phyloP scores from a whole-genome alignment of 176 grass and related monocot species.

The Ananas comosus region DNA sequence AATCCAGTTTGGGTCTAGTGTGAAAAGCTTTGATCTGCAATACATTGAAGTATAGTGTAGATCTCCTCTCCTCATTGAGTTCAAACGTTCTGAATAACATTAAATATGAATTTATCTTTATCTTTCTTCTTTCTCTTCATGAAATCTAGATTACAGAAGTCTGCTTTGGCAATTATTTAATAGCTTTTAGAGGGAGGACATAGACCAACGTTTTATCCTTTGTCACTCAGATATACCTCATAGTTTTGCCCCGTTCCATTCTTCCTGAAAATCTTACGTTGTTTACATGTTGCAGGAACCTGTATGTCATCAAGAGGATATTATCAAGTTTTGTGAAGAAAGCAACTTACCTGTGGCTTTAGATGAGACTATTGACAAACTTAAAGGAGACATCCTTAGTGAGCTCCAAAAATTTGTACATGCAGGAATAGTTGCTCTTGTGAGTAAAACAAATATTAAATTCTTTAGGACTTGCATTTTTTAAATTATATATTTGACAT shows the following conservation, averaged over 20 bases:
- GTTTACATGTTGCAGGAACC: conserved; percentile 62
- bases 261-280: conserved; percentile 25
- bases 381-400: conserved; percentile 55
- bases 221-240: not conserved
- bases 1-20: conserved; percentile 65
- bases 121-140: too few species aligned
- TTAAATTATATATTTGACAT: conserved; percentile 19
- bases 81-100: too few species aligned
- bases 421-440: conserved; percentile 90
- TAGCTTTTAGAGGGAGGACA: too few species aligned
- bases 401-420: conserved; percentile 66
- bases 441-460: conserved; percentile 30
- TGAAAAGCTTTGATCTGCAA: conserved; percentile 54
- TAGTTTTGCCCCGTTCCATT: conserved; percentile 19
- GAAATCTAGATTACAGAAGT: too few species aligned
- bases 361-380: conserved; percentile 83
- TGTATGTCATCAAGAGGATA: conserved; percentile 50
- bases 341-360: conserved; percentile 74
- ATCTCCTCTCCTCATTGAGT: too few species aligned
- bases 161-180: too few species aligned
- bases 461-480: not conserved
- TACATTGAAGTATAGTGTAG: conserved; percentile 76
- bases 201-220: not conserved
- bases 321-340: conserved; percentile 80
- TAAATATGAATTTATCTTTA: too few species aligned